A percentile compares a stretch with the other conserved stretches of the same genome.
These are phyloP conservation scores for Nicotiana benthamiana DNA, from an alignment of 257 asterid genomes.

Conservation along the genomic window DNA sequence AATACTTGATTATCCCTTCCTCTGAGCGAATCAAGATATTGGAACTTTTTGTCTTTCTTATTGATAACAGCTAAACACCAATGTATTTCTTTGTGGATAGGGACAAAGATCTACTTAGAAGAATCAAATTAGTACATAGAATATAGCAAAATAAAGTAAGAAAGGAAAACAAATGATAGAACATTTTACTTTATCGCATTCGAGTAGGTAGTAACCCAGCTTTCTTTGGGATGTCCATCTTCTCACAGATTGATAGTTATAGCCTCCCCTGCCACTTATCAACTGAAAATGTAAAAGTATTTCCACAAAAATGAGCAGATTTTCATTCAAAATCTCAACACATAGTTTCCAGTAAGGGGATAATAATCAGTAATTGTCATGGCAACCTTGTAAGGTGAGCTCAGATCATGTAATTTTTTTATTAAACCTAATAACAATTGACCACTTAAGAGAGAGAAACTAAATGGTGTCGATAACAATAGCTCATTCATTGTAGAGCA, in stretches of 20 bases:
- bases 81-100: slow-evolving; percentile 80
- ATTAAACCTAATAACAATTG: not conserved
- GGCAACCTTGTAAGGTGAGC: not conserved
- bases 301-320: not conserved
- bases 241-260: slow-evolving; percentile 67
- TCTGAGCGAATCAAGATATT: slow-evolving; percentile 87
- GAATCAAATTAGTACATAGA: not conserved
- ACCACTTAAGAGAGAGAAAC: not conserved
- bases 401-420: not conserved
- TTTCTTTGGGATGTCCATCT: slow-evolving; percentile 90
- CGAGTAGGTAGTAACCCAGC: slow-evolving; percentile 71
- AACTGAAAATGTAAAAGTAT: slow-evolving; percentile 17
- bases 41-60: slow-evolving; percentile 70
- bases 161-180: not conserved
- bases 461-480: not conserved
- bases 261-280: slow-evolving; percentile 28
- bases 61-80: slow-evolving; percentile 95
- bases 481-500: not conserved
- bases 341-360: not conserved
- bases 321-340: not conserved
- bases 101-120: slow-evolving; percentile 69
- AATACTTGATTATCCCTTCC: slow-evolving; percentile 49
- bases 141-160: not conserved
- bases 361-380: not conserved
- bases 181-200: slow-evolving; percentile 75